Conservation (phyloP, 2,329 filamentous ascomycete species). For the Lasiodiplodia hormozganensis region DNA sequence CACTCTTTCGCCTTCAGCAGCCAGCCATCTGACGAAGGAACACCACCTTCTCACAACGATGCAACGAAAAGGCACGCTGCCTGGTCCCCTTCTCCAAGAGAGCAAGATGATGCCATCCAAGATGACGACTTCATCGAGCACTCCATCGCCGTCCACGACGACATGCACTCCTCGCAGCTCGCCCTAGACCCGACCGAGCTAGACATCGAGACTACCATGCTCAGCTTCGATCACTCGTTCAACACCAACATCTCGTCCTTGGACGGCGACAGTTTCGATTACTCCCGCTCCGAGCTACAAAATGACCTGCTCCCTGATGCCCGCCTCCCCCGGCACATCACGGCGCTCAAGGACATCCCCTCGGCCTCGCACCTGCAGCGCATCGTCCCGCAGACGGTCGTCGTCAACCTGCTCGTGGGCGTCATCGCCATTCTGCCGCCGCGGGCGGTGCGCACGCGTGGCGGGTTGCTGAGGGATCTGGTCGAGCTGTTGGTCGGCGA, state of each 20-base stretch:
- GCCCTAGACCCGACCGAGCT: neutral
- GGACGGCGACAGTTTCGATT: constrained; percentile 44
- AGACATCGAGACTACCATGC: neutral
- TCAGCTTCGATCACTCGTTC: constrained; percentile 31
- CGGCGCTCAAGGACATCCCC: constrained; percentile 74
- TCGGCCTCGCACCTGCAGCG: constrained; percentile 67
- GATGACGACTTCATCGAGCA: constrained; percentile 71
- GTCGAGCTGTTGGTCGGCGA: constrained; percentile 84
- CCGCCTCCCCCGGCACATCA: constrained; percentile 57
- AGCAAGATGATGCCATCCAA: neutral
- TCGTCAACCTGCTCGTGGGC: constrained; percentile 70
- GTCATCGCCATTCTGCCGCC: constrained; percentile 82
- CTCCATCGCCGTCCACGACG: constrained; percentile 74
- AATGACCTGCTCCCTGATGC: constrained; percentile 29
- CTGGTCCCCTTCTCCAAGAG: neutral
- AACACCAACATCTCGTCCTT: constrained; percentile 43
- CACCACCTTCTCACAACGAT: neutral
- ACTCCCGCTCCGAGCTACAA: constrained; percentile 30
- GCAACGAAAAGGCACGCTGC: too few relatives aligned
- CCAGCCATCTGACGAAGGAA: neutral
- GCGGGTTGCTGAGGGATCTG: constrained; percentile 65
- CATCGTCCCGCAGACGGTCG: constrained; percentile 73
- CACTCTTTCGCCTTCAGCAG: neutral
- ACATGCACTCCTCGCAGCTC: constrained; percentile 67
- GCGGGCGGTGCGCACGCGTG: constrained; percentile 62